A percentile compares a stretch with the other conserved stretches of the same genome.
phyloP scores from a whole-genome alignment of 2,329 filamentous ascomycete species.

The Diaporthe australafricana region DNA sequence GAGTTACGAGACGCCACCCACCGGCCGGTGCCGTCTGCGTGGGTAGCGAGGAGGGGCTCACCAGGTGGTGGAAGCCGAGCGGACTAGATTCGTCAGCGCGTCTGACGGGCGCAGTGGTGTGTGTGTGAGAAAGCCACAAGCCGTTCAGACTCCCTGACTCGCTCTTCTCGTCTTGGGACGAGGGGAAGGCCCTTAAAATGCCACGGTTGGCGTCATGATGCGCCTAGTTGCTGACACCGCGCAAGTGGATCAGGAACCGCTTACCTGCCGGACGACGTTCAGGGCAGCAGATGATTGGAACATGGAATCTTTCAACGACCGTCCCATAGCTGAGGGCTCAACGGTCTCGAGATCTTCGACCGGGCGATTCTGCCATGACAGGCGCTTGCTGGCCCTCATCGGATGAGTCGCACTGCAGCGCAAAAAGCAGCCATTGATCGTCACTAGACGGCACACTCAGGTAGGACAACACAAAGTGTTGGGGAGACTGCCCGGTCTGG shows the following conservation, averaged over 20 bases:
- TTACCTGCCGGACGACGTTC: background rate
- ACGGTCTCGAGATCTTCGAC: constrained; percentile 3
- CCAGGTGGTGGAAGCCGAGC: constrained; percentile 10
- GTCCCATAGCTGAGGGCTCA: constrained; percentile 7
- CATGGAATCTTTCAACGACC: constrained; percentile 2
- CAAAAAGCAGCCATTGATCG: background rate
- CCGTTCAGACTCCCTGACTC: background rate
- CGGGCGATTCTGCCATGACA: background rate
- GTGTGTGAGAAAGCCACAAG: constrained; percentile 1
- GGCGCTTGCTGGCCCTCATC: constrained; percentile 9
- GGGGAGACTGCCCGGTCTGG: constrained; percentile 10
- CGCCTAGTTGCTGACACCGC: background rate
- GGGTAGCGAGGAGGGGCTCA: background rate
- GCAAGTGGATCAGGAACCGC: background rate
- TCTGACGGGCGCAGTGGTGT: constrained; percentile 16
- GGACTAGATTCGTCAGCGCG: constrained; percentile 9
- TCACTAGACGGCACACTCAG: constrained; percentile 16
- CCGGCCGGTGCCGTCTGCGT: constrained; percentile 23
- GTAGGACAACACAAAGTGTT: constrained; percentile 16
- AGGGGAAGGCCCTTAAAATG: background rate
- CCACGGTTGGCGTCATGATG: background rate
- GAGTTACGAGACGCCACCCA: constrained; percentile 12
- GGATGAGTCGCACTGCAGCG: constrained; percentile 21
- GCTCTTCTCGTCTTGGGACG: background rate
- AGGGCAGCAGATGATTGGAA: background rate